These are phyloP conservation scores for Plicaturopsis crispa DNA, from an alignment of 768 basidiomycete genomes.

Conservation along the genomic window DNA sequence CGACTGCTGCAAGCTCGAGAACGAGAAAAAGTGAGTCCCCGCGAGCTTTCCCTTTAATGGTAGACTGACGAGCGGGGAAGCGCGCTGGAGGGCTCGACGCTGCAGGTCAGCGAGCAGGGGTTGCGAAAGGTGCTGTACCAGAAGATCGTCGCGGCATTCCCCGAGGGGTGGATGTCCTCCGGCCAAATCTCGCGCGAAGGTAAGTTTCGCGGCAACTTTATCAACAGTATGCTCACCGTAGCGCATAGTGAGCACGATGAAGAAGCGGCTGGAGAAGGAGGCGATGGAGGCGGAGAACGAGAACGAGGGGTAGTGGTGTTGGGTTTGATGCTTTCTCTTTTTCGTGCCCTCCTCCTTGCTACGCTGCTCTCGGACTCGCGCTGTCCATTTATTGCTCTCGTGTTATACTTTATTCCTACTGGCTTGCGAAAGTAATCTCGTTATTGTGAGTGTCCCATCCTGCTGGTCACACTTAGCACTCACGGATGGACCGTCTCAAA, in stretches of 20 bases:
- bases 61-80: conserved; percentile 19
- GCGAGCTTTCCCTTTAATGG: conserved; percentile 2
- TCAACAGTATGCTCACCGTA: background rate
- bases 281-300: conserved; percentile 55
- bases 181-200: conserved; percentile 85
- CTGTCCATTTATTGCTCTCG: conserved; percentile 1
- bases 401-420: no score
- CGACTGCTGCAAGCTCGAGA: conserved; percentile 65
- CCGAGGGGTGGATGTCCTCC: conserved; percentile 78
- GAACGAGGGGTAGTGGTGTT: no score
- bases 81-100: conserved; percentile 56
- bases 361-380: background rate
- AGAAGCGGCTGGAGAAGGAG: conserved; percentile 74
- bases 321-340: no score
- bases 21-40: conserved; percentile 50
- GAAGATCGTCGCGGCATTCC: conserved; percentile 80
- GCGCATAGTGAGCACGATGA: conserved; percentile 69
- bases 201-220: conserved; percentile 23
- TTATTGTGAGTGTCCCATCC: no score
- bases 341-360: background rate
- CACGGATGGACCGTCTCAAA: no score
- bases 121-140: conserved; percentile 75
- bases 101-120: conserved; percentile 76
- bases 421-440: no score
- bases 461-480: no score